Conservation (phyloP, 352 stramenopile genomes). For the Phytophthora hibernalis region DNA sequence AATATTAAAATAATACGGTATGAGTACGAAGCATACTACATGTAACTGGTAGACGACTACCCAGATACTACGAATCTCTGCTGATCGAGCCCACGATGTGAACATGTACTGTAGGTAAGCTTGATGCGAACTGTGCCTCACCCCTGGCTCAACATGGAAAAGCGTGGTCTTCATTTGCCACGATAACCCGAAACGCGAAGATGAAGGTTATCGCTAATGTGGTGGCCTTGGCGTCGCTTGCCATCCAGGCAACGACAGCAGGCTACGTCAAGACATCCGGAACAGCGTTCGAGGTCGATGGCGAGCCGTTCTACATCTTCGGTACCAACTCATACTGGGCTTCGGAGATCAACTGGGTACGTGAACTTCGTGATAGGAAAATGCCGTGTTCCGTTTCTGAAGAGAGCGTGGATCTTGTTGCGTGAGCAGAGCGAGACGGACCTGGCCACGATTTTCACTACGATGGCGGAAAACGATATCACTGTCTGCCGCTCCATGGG, state of each 20-base stretch:
- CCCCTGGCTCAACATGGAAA: background rate
- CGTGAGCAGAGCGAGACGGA: conserved; percentile 25
- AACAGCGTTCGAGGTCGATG: conserved; percentile 26
- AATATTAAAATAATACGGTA: too few relatives aligned
- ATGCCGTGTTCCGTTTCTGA: background rate
- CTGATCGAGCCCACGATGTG: background rate
- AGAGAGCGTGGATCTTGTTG: background rate
- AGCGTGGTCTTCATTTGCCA: background rate
- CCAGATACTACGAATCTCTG: too few relatives aligned
- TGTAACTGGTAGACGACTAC: too few relatives aligned
- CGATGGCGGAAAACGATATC: conserved; percentile 31
- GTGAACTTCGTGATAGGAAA: background rate
- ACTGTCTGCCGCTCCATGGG: conserved; percentile 32
- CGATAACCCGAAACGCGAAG: background rate
- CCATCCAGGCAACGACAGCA: background rate
- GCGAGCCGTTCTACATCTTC: conserved; percentile 32
- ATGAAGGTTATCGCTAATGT: background rate
- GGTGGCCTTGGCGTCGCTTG: background rate
- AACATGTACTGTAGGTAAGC: background rate
- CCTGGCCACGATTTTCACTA: conserved; percentile 40
- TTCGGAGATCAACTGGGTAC: conserved; percentile 16
- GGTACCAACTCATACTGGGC: conserved; percentile 32
- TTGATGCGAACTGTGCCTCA: background rate
- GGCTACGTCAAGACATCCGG: conserved; percentile 12
- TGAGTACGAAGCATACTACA: too few relatives aligned